phyloP scores from a whole-genome alignment of 1,284 basidiomycete species.

The Omphalotus olearius region DNA sequence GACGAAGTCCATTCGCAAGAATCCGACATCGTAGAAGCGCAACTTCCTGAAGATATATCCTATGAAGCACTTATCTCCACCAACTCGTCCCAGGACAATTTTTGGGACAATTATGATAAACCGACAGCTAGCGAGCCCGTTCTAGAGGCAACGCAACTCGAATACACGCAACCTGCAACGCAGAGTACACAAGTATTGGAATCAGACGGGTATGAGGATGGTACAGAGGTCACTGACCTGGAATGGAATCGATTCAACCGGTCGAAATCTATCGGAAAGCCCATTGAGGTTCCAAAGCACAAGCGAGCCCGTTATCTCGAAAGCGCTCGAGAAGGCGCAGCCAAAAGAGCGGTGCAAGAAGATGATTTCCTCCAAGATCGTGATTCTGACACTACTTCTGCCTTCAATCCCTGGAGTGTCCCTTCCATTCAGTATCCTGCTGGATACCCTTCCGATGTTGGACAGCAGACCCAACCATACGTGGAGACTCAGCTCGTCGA shows the following conservation, averaged over 20 bases:
- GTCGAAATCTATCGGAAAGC: not conserved
- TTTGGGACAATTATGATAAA: conserved; percentile 1
- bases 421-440: conserved; percentile 1
- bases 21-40: too few species aligned
- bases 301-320: conserved; percentile 2
- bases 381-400: not conserved
- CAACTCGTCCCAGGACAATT: conserved; percentile 7
- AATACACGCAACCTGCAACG: conserved; percentile 4
- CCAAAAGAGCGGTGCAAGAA: not conserved
- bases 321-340: not conserved
- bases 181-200: conserved; percentile 5
- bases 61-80: too few species aligned
- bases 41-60: not conserved
- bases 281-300: not conserved
- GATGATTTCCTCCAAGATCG: conserved; percentile 1
- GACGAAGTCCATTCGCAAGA: too few species aligned
- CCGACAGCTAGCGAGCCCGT: not conserved
- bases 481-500: not conserved
- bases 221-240: not conserved
- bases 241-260: not conserved
- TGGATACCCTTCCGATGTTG: not conserved
- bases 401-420: too few species aligned
- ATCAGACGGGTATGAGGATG: not conserved
- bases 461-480: conserved; percentile 3
- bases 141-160: not conserved